Evolutionary conservation across 2,329 filamentous ascomycete genomes (phyloP), one percentile per base, ranked within the genome.

Genomic region (Aspergillus pseudonomiae): DNA sequence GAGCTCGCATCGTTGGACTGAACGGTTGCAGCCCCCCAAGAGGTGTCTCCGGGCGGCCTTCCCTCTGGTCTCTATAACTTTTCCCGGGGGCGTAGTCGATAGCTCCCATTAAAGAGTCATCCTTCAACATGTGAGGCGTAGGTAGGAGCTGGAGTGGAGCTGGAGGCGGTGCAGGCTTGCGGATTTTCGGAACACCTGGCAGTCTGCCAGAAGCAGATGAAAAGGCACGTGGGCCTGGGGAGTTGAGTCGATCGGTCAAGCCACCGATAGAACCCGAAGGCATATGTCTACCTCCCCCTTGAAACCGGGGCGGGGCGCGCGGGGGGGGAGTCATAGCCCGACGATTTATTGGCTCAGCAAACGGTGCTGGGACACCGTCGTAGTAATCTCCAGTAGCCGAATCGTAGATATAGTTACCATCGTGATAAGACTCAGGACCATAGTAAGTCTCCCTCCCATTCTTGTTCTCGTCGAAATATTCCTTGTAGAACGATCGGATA

Each of bases 401-500:
- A 69, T 91, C 89, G 63, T 88, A 91, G 74, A 86, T 71, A 50
- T 75, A 81, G 28, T 87, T 86, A 32, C 63, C 66, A 62, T 92
- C 90, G n/a, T 85, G 87, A 54, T 89, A 82, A 74, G 91, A 92
- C 67, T 88, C 86, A 24, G 86, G 81, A 63, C 91, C 88, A 72
- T 91, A 89, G 77, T 94, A 91, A 46, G 81, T 80, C 41, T 80
- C 80, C 65, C 76, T 70, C 48, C 79, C 80, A 2, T 80, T 78
- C 75, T 88, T 91, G 63, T 84, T 88, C 48, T 97, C 94, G 69
- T 98, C 95, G 71, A 99, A 99, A 81, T 99, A 99, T 76, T 99
- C 95, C 82, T 97, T 97, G 83, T 99, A 99, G 83, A 99, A 99
- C 4, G 95, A 99, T 77, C 95, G 88, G 70, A 99, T 99, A 63